These are phyloP conservation scores for Cladophialophora yegresii DNA, from an alignment of 2,329 filamentous ascomycete genomes.

Conservation along the genomic window DNA sequence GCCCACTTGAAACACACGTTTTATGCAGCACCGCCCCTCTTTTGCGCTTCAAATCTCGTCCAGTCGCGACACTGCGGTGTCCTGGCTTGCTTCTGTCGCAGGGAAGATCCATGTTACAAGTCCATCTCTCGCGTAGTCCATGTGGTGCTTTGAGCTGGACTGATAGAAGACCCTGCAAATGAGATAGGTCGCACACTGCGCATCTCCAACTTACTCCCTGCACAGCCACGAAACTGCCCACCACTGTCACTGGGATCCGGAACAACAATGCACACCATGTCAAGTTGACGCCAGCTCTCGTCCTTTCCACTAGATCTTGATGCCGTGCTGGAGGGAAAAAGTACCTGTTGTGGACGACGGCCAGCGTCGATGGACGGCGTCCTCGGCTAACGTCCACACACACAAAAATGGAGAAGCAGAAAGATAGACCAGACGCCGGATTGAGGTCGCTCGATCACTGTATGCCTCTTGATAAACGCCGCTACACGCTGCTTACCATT, in stretches of 20 bases:
- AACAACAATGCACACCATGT: neutral
- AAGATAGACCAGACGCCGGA: conserved; percentile 61
- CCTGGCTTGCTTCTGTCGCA: conserved; percentile 4
- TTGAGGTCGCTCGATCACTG: conserved; percentile 79
- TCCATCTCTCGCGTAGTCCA: neutral
- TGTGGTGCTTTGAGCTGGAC: neutral
- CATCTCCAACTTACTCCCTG: conserved; percentile 17
- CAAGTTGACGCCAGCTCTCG: conserved; percentile 1
- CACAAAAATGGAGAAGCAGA: conserved; percentile 44
- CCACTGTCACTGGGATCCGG: neutral
- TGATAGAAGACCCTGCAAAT: neutral
- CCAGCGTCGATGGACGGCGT: conserved; percentile 23
- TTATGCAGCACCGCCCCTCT: neutral
- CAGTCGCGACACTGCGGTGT: conserved; percentile 16
- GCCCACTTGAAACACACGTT: conserved; percentile 17
- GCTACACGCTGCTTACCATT: conserved; percentile 15
- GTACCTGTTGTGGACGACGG: conserved; percentile 2
- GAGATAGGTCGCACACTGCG: conserved; percentile 1
- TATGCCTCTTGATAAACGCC: conserved; percentile 36
- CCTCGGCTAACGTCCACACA: neutral
- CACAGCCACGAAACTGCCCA: conserved; percentile 15
- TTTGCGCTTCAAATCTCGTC: neutral
- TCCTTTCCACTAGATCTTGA: conserved; percentile 14
- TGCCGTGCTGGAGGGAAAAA: neutral
- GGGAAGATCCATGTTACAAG: conserved; percentile 19